Evolutionary conservation across 208 protist species (phyloP).

Genomic region (Acanthamoeba divionensis): DNA sequence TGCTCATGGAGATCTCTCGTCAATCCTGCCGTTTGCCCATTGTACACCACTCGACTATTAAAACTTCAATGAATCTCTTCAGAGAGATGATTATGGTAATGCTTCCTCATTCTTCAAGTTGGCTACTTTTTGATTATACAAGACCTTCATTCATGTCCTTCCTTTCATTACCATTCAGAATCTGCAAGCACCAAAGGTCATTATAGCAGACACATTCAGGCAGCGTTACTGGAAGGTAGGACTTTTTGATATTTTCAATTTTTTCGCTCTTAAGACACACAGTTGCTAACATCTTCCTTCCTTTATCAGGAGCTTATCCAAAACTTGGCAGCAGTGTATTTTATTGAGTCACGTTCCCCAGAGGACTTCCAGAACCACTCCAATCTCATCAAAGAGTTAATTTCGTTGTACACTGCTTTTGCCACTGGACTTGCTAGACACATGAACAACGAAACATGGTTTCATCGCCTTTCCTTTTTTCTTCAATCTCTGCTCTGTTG

Average conservation of each 20-base stretch:
- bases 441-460: not conserved
- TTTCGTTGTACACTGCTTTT: not conserved
- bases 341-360: not conserved
- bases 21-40: not conserved
- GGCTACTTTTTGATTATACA: not conserved
- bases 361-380: constrained; percentile 16
- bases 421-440: not conserved
- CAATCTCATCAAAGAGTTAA: constrained; percentile 19
- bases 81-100: not conserved
- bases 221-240: constrained; percentile 50
- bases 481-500: not conserved
- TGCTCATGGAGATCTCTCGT: constrained; percentile 44
- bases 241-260: not conserved
- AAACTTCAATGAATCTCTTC: constrained; percentile 24
- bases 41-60: not conserved
- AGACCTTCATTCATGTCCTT: not conserved
- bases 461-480: not conserved
- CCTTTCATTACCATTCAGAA: not conserved
- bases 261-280: not conserved
- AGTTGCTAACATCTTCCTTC: not conserved
- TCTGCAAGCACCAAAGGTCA: not conserved
- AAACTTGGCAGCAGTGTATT: constrained; percentile 9
- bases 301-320: constrained; percentile 10
- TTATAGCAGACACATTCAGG: not conserved
- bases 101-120: not conserved